phyloP scores from a whole-genome alignment of 345 rosid genomes.

The Murraya koenigii region DNA sequence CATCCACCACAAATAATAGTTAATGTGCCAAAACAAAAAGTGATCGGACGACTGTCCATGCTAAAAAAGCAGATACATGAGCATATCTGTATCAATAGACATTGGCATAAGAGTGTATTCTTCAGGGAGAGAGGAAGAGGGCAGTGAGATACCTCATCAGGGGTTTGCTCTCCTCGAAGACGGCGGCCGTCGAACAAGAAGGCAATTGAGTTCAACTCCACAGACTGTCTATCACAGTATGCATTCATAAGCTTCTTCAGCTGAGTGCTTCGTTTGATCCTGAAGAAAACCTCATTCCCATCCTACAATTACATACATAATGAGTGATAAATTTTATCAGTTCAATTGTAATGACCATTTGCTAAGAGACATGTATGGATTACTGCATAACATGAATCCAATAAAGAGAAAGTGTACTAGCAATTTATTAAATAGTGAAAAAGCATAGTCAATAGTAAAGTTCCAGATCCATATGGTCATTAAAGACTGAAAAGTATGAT shows the following conservation, averaged over 20 bases:
- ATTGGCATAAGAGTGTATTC: no score
- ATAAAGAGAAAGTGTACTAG: background rate
- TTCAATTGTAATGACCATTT: no score
- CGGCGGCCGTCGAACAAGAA: slow-evolving; percentile 91
- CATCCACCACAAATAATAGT: background rate
- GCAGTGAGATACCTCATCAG: slow-evolving; percentile 60
- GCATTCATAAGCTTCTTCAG: slow-evolving; percentile 89
- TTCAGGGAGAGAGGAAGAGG: background rate
- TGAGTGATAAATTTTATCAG: no score
- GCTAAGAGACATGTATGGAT: background rate
- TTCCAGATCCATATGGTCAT: background rate
- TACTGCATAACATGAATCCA: background rate
- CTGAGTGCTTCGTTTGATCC: slow-evolving; percentile 85
- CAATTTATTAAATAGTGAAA: background rate
- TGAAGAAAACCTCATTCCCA: slow-evolving; percentile 82
- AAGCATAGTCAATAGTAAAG: background rate
- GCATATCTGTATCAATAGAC: no score
- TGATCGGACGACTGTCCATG: background rate
- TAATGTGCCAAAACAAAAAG: background rate
- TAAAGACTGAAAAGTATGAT: no score
- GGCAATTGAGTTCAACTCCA: slow-evolving; percentile 70
- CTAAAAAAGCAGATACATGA: background rate
- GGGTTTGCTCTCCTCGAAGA: slow-evolving; percentile 78
- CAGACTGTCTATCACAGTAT: slow-evolving; percentile 80
- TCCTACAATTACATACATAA: slow-evolving; percentile 40